Conservation (phyloP, 2,329 filamentous ascomycete genomes). For the Atkinsonella hypoxylon region DNA sequence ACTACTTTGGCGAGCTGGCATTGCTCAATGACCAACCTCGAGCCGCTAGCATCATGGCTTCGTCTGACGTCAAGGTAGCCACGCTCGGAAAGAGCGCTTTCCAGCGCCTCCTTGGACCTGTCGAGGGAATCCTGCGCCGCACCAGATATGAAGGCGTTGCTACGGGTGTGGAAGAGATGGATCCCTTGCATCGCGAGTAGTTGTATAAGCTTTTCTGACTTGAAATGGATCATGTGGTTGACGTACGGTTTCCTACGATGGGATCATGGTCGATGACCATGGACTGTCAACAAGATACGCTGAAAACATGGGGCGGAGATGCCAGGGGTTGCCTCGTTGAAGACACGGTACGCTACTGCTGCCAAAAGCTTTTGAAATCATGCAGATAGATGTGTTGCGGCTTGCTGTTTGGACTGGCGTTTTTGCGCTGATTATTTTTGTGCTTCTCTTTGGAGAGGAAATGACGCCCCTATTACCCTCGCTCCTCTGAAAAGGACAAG, state of each 20-base stretch:
- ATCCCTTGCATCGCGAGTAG: constrained; percentile 42
- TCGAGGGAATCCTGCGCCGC: constrained; percentile 88
- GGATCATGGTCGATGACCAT: not conserved
- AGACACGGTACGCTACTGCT: not conserved
- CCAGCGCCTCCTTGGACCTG: constrained; percentile 81
- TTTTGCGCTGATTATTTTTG: constrained; percentile 12
- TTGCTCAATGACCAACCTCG: constrained; percentile 87
- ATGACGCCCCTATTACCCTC: constrained; percentile 10
- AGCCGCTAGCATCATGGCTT: constrained; percentile 76
- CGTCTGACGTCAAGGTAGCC: constrained; percentile 84
- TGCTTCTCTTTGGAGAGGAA: constrained; percentile 15
- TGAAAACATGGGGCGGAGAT: not conserved
- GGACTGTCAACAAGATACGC: not conserved
- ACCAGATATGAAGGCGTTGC: constrained; percentile 50
- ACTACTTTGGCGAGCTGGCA: constrained; percentile 94
- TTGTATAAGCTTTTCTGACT: not conserved
- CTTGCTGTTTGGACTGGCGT: constrained; percentile 5
- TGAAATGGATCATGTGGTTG: not conserved
- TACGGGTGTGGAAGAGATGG: constrained; percentile 53
- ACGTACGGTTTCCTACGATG: not conserved
- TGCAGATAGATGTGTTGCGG: not conserved
- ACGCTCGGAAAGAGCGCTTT: constrained; percentile 89
- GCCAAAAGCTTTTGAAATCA: not conserved
- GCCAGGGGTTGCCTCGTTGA: not conserved
- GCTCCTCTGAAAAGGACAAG: constrained; percentile 23